Evolutionary conservation across 1,284 basidiomycete species (phyloP).

Genomic region (Puccinia novopanici): DNA sequence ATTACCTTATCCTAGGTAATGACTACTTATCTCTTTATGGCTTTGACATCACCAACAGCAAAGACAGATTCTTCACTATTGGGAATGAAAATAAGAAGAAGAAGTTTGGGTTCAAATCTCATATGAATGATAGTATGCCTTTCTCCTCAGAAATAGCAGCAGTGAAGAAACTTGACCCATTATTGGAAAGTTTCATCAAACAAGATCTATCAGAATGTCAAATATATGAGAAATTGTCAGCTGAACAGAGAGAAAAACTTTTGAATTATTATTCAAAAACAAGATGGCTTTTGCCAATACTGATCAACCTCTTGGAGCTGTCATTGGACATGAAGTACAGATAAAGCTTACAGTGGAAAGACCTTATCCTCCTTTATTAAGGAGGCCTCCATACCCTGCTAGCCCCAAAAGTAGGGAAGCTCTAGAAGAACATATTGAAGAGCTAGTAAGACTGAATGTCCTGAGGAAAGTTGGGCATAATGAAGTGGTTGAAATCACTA

Average conservation of each 20-base stretch:
- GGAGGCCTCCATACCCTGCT: slow-evolving; percentile 19
- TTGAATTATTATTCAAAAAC: not conserved
- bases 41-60: not conserved
- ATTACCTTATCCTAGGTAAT: not conserved
- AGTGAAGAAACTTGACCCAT: too few species aligned
- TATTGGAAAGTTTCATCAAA: too few species aligned
- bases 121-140: not conserved
- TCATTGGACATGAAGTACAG: slow-evolving; percentile 16
- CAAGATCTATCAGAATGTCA: too few species aligned
- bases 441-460: not conserved
- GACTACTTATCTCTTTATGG: not conserved
- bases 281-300: not conserved
- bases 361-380: too few species aligned
- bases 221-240: too few species aligned
- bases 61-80: not conserved
- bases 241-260: not conserved
- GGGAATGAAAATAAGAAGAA: not conserved
- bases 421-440: not conserved
- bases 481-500: not conserved
- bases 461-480: not conserved
- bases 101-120: not conserved
- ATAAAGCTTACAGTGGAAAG: slow-evolving; percentile 1
- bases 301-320: not conserved
- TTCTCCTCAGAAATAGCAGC: not conserved
- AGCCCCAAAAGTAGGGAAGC: slow-evolving; percentile 29